Percentiles rank a stretch among this genome's conserved stretches.
phyloP scores from a whole-genome alignment of 2,329 filamentous ascomycete genomes.

The Myriosclerotinia duriaeana region DNA sequence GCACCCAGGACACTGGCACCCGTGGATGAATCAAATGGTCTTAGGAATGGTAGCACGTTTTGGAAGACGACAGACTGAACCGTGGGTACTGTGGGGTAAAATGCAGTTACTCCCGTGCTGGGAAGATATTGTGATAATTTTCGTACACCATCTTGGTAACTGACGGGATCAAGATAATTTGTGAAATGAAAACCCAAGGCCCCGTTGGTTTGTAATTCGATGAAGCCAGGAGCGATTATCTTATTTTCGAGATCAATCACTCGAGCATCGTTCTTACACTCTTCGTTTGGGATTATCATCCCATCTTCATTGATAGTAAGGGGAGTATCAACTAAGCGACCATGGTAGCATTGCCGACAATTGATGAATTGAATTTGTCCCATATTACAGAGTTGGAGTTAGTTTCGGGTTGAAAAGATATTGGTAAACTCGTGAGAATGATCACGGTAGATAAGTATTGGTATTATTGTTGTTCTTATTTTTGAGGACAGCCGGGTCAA shows the following conservation, averaged over 20 bases:
- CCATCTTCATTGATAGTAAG: constrained; percentile 33
- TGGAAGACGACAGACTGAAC: constrained; percentile 48
- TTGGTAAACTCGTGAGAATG: too few relatives aligned
- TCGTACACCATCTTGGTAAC: constrained; percentile 47
- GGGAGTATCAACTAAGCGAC: constrained; percentile 28
- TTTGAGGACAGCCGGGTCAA: not conserved
- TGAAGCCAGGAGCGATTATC: constrained; percentile 54
- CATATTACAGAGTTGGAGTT: constrained; percentile 22
- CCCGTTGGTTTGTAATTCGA: constrained; percentile 56
- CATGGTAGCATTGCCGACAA: constrained; percentile 34
- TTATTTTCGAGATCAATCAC: constrained; percentile 47
- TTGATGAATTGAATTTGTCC: constrained; percentile 35
- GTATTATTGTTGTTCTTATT: too few relatives aligned
- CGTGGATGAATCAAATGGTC: constrained; percentile 44
- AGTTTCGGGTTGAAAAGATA: too few relatives aligned
- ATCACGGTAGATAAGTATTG: too few relatives aligned
- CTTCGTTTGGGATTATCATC: constrained; percentile 34
- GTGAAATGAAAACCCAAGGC: constrained; percentile 53
- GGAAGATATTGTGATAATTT: constrained; percentile 50
- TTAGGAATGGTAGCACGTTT: constrained; percentile 47
- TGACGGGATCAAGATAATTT: constrained; percentile 44
- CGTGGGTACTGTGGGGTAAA: constrained; percentile 55
- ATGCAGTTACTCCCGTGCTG: constrained; percentile 52
- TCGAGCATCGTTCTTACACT: constrained; percentile 27
- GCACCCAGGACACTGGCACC: constrained; percentile 54